Evolutionary conservation across 306 rosid genomes (phyloP).

Genomic region (Lablab purpureus): DNA sequence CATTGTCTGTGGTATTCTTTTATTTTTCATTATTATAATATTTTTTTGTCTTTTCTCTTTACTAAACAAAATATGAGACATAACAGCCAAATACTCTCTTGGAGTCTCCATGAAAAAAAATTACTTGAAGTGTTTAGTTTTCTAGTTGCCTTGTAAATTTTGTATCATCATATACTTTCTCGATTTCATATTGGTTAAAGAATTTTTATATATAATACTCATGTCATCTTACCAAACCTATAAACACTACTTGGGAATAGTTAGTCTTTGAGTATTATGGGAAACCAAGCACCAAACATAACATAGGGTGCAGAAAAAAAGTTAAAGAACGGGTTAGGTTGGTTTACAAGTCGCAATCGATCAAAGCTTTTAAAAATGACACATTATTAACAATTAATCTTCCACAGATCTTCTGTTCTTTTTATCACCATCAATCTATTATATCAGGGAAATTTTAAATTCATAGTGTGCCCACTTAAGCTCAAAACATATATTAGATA

Average conservation of each 20-base stretch:
- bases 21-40: no score
- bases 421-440: conserved; percentile 41
- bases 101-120: no score
- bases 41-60: no score
- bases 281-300: conserved; percentile 49
- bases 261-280: conserved; percentile 40
- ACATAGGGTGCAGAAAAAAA: conserved; percentile 42
- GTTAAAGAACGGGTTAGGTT: conserved; percentile 58
- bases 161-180: no score
- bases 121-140: no score
- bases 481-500: conserved; percentile 51
- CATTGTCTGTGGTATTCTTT: no score
- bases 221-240: conserved; percentile 29
- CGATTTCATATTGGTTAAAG: neutral
- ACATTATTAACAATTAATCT: neutral
- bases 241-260: conserved; percentile 5
- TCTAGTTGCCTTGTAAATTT: no score
- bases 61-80: no score
- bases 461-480: conserved; percentile 45
- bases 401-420: neutral
- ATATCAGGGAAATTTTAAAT: neutral
- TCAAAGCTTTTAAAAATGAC: conserved; percentile 29
- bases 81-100: no score
- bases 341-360: conserved; percentile 56
- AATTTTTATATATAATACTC: conserved; percentile 1